Base-by-base conservation (phyloP, 2,329 filamentous ascomycete species). In the Dryadomyces sulphureus region DNA sequence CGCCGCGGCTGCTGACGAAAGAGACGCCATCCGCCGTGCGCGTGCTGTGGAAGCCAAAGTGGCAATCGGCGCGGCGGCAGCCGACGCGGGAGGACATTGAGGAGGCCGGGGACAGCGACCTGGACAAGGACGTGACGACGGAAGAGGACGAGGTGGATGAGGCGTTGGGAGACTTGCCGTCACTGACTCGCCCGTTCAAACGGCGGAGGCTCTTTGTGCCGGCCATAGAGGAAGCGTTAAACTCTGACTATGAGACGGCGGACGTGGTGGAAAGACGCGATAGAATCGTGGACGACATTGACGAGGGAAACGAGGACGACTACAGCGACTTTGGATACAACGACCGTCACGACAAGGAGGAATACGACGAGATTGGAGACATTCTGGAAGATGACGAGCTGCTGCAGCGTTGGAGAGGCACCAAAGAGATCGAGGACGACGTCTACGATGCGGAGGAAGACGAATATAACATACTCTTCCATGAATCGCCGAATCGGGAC, bases 81-180 rank as follows among this genome's bases (percentile, higher is more conserved):
- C 32, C n/a, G 12, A 9, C 21, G n/a, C n/a, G 24, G 4, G 49
- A 52, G 5, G 50, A 48, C 14, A 49, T 49, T 44, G 50, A 50
- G 27, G 49, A 50, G 7, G 48, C 36, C 2, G 36, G 27, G 1
- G 43, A 27, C 17, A 30, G 25, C 11, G 27, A 39, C 5, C 2
- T 7, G 19, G 30, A 24, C 7, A 19, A 19, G 19, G 14, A 25
- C 21, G 16, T 27, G 34, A 38, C 12, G 22, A 17, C 22, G 30
- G 24, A 3, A 7, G 30, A 39, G 12, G 20, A 16, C 2, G 45
- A 39, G 1, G 32, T 35, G 2, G 32, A 45, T 6, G 45, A 41
- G 2, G 35, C 24, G 8, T 42, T 36, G 21, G 11, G 16, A 17
- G 30, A 46, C 22, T 36, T 40, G 4, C 41, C 35, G 2, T 41